Conservation (phyloP, 2,329 filamentous ascomycete species). For the Cadophora malorum region DNA sequence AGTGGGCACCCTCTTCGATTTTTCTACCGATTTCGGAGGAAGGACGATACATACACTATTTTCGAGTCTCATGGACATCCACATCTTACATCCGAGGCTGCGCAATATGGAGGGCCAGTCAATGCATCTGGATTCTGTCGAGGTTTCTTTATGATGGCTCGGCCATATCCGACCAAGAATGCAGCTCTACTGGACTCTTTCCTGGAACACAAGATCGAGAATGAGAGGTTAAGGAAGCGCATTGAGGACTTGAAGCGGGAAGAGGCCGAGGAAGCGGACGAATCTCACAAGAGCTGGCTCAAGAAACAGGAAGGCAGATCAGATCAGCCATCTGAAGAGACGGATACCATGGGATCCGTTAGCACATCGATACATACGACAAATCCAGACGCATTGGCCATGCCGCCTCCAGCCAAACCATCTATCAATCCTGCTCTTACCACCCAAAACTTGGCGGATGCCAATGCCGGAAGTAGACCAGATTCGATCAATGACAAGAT, state of each 20-base stretch:
- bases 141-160: constrained; percentile 92
- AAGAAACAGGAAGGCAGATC: constrained; percentile 64
- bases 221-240: constrained; percentile 82
- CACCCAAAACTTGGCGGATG: constrained; percentile 79
- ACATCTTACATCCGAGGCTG: constrained; percentile 77
- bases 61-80: constrained; percentile 94
- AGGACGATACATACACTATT: constrained; percentile 76
- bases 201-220: constrained; percentile 95
- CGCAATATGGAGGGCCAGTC: constrained; percentile 62
- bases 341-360: constrained; percentile 46
- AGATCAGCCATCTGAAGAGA: constrained; percentile 53
- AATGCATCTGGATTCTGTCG: constrained; percentile 77
- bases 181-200: constrained; percentile 88
- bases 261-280: constrained; percentile 80
- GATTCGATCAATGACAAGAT: constrained; percentile 87
- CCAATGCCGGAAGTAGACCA: constrained; percentile 66
- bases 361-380: constrained; percentile 42
- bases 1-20: constrained; percentile 80
- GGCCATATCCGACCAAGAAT: constrained; percentile 89
- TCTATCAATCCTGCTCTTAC: constrained; percentile 73
- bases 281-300: constrained; percentile 65
- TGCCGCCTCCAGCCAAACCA: constrained; percentile 72
- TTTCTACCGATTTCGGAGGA: constrained; percentile 83
- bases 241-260: constrained; percentile 86
- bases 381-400: constrained; percentile 55